phyloP scores from a whole-genome alignment of 139 green algal species.

The Limnomonas spitsbergensis region DNA sequence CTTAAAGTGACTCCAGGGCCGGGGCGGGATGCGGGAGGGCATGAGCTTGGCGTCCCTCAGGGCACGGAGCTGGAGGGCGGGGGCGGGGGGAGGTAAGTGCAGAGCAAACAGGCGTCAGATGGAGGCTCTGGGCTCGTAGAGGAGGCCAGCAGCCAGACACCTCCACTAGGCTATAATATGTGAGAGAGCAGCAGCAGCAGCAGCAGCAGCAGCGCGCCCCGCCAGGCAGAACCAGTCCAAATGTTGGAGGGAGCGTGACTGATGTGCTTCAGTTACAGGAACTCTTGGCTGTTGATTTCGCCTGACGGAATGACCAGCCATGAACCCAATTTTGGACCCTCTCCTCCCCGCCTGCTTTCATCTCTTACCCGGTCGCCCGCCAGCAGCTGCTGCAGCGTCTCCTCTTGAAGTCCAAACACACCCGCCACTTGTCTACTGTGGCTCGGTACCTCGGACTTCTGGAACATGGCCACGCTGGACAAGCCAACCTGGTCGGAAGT shows the following conservation, averaged over 20 bases:
- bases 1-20: constrained; percentile 62
- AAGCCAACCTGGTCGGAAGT: not conserved
- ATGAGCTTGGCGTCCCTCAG: not conserved
- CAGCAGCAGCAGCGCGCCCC: too few species aligned
- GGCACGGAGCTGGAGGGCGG: not conserved
- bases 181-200: too few species aligned
- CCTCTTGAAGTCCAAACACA: not conserved
- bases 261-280: too few species aligned
- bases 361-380: not conserved
- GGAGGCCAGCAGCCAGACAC: too few species aligned
- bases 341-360: not conserved
- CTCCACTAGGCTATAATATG: too few species aligned
- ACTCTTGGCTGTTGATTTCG: not conserved
- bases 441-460: not conserved
- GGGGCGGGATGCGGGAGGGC: constrained; percentile 77
- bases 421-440: not conserved
- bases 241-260: too few species aligned
- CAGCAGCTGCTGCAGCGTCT: not conserved
- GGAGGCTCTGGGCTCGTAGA: too few species aligned
- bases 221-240: too few species aligned
- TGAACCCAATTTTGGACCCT: not conserved
- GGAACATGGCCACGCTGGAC: not conserved
- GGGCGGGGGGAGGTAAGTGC: not conserved
- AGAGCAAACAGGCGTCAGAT: not conserved
- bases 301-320: not conserved